phyloP scores from a whole-genome alignment of 202 grass and related monocot genomes.

The Hordeum pubiflorum region DNA sequence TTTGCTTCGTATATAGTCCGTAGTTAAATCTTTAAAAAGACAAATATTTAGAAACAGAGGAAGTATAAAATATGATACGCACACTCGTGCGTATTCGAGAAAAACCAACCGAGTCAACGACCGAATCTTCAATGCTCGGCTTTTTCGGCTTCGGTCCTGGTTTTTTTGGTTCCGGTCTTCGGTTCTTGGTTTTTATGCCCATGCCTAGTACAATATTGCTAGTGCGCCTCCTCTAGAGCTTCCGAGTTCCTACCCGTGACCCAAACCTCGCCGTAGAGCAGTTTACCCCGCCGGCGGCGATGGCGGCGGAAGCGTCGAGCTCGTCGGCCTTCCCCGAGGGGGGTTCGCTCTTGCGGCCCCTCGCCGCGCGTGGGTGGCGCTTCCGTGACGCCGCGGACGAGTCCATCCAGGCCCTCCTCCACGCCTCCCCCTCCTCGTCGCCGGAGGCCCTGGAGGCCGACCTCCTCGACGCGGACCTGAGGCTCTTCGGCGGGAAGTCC shows the following conservation, averaged over 20 bases:
- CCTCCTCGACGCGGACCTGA: slow-evolving; percentile 63
- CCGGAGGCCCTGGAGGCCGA: slow-evolving; percentile 55
- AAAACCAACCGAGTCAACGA: no score
- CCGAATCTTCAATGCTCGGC: no score
- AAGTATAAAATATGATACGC: no score
- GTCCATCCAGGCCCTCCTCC: slow-evolving; percentile 35
- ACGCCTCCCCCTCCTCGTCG: slow-evolving; percentile 25
- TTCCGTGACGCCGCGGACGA: slow-evolving; percentile 47
- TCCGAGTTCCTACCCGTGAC: neutral
- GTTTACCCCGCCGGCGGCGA: neutral
- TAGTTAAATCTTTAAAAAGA: no score
- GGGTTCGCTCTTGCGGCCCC: slow-evolving; percentile 30
- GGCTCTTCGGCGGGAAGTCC: slow-evolving; percentile 42
- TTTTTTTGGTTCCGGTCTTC: no score
- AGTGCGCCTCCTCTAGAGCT: neutral
- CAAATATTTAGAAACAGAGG: no score
- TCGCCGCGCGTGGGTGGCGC: slow-evolving; percentile 54
- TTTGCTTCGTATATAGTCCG: no score
- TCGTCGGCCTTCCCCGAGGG: neutral
- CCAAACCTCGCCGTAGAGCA: slow-evolving; percentile 10
- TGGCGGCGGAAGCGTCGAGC: slow-evolving; percentile 18
- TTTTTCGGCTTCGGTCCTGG: no score
- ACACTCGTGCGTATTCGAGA: no score
- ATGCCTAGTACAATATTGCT: accelerated
- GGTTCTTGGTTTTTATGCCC: no score